These are phyloP conservation scores for Tulasnella sp. DNA, from an alignment of 768 basidiomycete species.

Conservation along the genomic window DNA sequence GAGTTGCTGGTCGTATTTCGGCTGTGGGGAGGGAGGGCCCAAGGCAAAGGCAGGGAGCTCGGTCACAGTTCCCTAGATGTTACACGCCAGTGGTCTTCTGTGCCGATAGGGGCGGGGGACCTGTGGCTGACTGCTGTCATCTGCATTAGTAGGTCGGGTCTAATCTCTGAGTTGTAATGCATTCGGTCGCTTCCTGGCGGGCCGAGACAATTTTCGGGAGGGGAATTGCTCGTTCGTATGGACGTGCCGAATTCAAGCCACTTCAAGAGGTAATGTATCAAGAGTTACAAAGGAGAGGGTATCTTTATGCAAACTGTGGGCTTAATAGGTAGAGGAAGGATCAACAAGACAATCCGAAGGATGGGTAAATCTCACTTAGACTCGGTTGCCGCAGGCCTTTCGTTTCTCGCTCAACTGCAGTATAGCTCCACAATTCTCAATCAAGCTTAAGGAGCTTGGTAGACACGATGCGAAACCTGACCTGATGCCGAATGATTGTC, in stretches of 20 bases:
- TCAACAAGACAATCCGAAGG: background rate
- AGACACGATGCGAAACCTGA: background rate
- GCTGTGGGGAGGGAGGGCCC: background rate
- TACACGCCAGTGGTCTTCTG: background rate
- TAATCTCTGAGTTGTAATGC: background rate
- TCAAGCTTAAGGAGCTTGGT: background rate
- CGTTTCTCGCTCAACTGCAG: background rate
- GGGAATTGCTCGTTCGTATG: no score
- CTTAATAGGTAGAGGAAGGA: background rate
- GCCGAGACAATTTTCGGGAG: no score
- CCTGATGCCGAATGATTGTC: background rate
- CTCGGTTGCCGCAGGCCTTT: background rate
- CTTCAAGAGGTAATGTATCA: background rate
- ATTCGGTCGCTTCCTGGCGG: background rate
- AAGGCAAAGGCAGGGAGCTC: background rate
- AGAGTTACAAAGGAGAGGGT: background rate
- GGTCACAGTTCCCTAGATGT: background rate
- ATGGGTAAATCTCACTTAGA: background rate
- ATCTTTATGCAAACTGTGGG: background rate
- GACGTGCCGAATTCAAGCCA: background rate
- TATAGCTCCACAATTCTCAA: background rate
- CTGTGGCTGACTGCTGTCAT: background rate
- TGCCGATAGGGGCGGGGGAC: background rate
- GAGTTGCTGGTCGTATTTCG: background rate
- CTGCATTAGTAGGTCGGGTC: background rate